phyloP scores from a whole-genome alignment of 2,329 filamentous ascomycete species.

The Xylariaceae sp. region DNA sequence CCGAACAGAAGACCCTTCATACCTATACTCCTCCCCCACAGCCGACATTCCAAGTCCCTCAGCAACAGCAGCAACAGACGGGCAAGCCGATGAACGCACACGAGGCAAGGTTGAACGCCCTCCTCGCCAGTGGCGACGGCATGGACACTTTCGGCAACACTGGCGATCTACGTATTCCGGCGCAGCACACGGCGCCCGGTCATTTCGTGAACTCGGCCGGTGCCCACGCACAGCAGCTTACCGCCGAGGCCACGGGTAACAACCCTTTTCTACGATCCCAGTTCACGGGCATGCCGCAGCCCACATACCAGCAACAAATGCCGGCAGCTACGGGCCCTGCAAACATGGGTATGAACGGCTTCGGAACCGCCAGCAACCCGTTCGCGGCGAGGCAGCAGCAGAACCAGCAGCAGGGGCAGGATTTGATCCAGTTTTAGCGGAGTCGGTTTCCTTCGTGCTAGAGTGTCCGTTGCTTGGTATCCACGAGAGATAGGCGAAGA shows the following conservation, averaged over 20 bases:
- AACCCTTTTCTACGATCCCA: constrained; percentile 88
- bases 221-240: constrained; percentile 69
- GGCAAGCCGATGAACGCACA: constrained; percentile 60
- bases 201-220: constrained; percentile 97
- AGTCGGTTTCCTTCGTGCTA: constrained; percentile 7
- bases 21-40: constrained; percentile 41
- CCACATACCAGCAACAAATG: constrained; percentile 52
- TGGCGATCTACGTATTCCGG: constrained; percentile 91
- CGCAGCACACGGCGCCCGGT: constrained; percentile 93
- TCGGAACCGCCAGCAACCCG: constrained; percentile 48
- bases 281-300: constrained; percentile 72
- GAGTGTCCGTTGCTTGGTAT: background rate
- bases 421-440: constrained; percentile 61
- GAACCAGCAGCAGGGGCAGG: constrained; percentile 46
- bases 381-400: constrained; percentile 55
- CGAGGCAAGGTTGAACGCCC: constrained; percentile 76
- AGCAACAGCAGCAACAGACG: constrained; percentile 42
- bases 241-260: constrained; percentile 69
- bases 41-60: constrained; percentile 43
- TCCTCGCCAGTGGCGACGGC: constrained; percentile 84
- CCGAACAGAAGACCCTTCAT: constrained; percentile 79
- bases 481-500: too few relatives aligned
- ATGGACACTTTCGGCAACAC: constrained; percentile 97
- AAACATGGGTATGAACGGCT: constrained; percentile 55
- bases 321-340: constrained; percentile 57